Evolutionary conservation across 306 rosid species (phyloP).

Genomic region (Cicer pinnatifidum): DNA sequence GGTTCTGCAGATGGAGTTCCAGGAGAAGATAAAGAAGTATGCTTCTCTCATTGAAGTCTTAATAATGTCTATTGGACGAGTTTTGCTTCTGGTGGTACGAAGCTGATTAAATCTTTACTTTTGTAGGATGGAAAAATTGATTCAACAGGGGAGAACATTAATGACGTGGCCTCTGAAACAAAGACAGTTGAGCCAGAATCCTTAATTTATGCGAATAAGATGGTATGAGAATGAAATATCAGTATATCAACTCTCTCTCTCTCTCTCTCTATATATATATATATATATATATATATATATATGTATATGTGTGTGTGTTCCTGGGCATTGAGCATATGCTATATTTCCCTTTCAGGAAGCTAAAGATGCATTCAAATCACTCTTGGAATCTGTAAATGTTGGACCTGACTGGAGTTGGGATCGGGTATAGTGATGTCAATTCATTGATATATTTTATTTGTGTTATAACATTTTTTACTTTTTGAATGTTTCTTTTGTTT

Average conservation of each 20-base stretch:
- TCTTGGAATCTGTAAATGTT: constrained; percentile 81
- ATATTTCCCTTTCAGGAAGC: constrained; percentile 70
- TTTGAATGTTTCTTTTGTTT: constrained; percentile 29
- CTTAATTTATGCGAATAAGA: constrained; percentile 67
- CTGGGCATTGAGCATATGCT: constrained; percentile 29
- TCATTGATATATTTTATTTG: constrained; percentile 31
- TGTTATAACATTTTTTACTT: background rate
- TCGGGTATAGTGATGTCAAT: constrained; percentile 65
- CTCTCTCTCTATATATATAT: background rate
- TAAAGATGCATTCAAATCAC: constrained; percentile 81
- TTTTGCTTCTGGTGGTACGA: constrained; percentile 43
- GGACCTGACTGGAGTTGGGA: constrained; percentile 99
- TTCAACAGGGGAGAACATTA: constrained; percentile 52
- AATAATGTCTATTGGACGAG: constrained; percentile 10
- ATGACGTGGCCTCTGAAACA: constrained; percentile 62
- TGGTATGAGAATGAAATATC: constrained; percentile 52
- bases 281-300: too few relatives aligned
- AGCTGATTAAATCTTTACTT: constrained; percentile 43
- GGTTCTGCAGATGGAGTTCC: constrained; percentile 61
- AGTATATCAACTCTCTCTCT: constrained; percentile 37
- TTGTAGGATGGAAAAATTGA: constrained; percentile 66
- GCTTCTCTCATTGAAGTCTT: constrained; percentile 40
- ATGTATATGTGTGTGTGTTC: constrained; percentile 7
- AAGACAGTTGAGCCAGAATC: constrained; percentile 73
- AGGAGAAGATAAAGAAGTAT: constrained; percentile 62